These are phyloP conservation scores for Penicillium pulvis DNA, from an alignment of 495 filamentous ascomycete species.

Conservation along the genomic window DNA sequence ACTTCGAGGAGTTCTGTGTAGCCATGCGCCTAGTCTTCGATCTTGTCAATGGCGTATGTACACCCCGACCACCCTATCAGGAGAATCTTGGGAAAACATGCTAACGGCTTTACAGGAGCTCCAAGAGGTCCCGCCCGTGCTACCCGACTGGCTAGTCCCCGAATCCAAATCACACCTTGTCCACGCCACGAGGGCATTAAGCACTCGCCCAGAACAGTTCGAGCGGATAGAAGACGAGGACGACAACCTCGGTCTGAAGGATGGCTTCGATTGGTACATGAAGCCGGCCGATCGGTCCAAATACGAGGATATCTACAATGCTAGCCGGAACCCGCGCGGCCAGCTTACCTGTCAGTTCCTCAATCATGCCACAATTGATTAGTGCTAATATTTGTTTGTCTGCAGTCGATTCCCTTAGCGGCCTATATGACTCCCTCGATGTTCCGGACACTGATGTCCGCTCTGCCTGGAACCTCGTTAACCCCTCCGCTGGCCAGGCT, in stretches of 20 bases:
- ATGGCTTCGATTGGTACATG: conserved; percentile 99
- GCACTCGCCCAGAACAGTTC: conserved; percentile 72
- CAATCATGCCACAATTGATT: not conserved
- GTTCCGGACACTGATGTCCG: conserved; percentile 95
- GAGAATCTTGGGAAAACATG: not conserved
- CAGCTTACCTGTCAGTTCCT: conserved; percentile 71
- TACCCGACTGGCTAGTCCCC: conserved; percentile 95
- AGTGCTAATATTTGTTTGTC: conserved; percentile 3
- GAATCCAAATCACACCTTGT: conserved; percentile 97
- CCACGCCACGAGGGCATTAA: conserved; percentile 81
- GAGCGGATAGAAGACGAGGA: conserved; percentile 76
- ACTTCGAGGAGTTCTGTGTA: conserved; percentile 99
- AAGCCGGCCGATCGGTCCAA: conserved; percentile 83
- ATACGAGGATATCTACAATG: conserved; percentile 94
- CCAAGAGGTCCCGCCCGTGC: conserved; percentile 72
- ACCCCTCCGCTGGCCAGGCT: conserved; percentile 72
- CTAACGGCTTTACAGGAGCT: conserved; percentile 65
- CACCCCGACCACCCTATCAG: not conserved
- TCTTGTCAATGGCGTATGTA: conserved; percentile 86
- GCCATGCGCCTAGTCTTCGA: conserved; percentile 98
- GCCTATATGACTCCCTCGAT: conserved; percentile 86
- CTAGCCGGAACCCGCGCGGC: conserved; percentile 81
- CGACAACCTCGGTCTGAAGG: conserved; percentile 80
- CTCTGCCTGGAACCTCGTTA: conserved; percentile 95
- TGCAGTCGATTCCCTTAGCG: conserved; percentile 74